Percentiles rank a stretch among this genome's conserved stretches.
phyloP scores from a whole-genome alignment of 2,329 filamentous ascomycete species.

The Drechslerella stenobrocha region DNA sequence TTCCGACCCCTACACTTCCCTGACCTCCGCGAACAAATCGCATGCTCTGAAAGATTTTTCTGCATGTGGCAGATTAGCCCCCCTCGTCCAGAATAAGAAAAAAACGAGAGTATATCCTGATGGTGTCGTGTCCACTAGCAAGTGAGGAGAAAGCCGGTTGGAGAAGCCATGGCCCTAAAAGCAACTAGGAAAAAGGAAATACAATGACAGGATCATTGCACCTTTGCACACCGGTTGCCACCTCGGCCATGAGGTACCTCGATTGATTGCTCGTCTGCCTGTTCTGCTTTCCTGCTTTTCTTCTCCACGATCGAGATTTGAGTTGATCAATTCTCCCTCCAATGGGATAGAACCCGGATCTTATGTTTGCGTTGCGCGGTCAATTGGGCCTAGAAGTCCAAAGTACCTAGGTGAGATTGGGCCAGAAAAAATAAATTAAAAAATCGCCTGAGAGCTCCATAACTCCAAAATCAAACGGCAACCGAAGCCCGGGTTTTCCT shows the following conservation, averaged over 20 bases:
- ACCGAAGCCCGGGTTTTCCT: conserved; percentile 40
- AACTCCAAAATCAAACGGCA: conserved; percentile 46
- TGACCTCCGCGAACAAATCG: conserved; percentile 48
- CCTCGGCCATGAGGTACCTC: conserved; percentile 24
- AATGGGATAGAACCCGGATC: conserved; percentile 49
- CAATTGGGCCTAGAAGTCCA: conserved; percentile 43
- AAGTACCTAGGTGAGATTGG: no score
- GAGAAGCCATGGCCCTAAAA: conserved; percentile 45
- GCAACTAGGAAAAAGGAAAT: conserved; percentile 46
- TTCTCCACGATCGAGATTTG: conserved; percentile 40
- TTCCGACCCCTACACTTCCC: conserved; percentile 48
- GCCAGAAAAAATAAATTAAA: conserved; percentile 41
- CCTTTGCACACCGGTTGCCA: conserved; percentile 48
- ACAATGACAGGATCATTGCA: conserved; percentile 49
- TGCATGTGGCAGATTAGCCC: conserved; percentile 50
- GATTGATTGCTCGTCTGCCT: conserved; percentile 27
- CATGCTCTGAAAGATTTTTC: conserved; percentile 48
- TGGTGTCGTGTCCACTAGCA: conserved; percentile 49
- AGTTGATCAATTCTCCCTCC: conserved; percentile 49
- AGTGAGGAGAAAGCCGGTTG: conserved; percentile 49
- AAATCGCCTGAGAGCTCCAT: conserved; percentile 38
- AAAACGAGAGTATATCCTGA: conserved; percentile 48
- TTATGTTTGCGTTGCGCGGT: conserved; percentile 47
- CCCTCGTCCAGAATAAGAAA: conserved; percentile 46
- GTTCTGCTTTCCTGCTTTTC: conserved; percentile 32